Conservation (phyloP, 2,329 filamentous ascomycete genomes). For the Aspergillus melleus region DNA sequence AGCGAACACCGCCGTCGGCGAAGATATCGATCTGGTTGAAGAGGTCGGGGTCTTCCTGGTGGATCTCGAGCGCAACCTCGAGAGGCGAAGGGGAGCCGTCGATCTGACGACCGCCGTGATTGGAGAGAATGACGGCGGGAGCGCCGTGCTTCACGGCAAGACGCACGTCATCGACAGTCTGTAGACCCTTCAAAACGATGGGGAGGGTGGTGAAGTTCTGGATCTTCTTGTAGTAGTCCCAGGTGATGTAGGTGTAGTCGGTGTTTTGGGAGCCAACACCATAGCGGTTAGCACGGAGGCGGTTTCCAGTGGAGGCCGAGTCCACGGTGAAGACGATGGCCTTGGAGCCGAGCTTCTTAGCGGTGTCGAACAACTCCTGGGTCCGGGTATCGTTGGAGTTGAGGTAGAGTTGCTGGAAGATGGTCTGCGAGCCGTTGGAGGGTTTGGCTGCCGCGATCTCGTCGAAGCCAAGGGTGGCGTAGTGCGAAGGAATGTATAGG, state of each 20-base stretch:
- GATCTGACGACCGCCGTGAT: conserved; percentile 56
- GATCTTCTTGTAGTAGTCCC: conserved; percentile 10
- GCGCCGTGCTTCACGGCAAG: conserved; percentile 16
- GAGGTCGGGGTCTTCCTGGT: conserved; percentile 49
- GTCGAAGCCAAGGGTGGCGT: conserved; percentile 7
- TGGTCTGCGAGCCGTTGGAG: conserved; percentile 1
- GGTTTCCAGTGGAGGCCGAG: conserved; percentile 83
- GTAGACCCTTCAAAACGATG: conserved; percentile 19
- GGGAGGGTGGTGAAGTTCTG: conserved; percentile 7
- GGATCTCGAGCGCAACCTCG: conserved; percentile 51
- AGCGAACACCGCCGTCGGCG: conserved; percentile 53
- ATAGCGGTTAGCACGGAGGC: conserved; percentile 35
- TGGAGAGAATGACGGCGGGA: conserved; percentile 54
- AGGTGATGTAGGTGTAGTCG: conserved; percentile 7
- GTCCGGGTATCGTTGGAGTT: conserved; percentile 10
- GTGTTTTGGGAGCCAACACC: conserved; percentile 4
- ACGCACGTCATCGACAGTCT: conserved; percentile 19
- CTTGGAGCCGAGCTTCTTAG: conserved; percentile 72
- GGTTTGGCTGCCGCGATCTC: conserved; percentile 14
- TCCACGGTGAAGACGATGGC: conserved; percentile 87
- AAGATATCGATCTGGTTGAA: conserved; percentile 51
- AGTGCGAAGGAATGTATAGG: conserved; percentile 9
- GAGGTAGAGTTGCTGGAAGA: conserved; percentile 14
- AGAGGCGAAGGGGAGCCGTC: conserved; percentile 50
- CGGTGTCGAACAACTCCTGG: conserved; percentile 28